Base-by-base conservation (phyloP, 441 rosid species). In the Rhodomyrtus psidioides region DNA sequence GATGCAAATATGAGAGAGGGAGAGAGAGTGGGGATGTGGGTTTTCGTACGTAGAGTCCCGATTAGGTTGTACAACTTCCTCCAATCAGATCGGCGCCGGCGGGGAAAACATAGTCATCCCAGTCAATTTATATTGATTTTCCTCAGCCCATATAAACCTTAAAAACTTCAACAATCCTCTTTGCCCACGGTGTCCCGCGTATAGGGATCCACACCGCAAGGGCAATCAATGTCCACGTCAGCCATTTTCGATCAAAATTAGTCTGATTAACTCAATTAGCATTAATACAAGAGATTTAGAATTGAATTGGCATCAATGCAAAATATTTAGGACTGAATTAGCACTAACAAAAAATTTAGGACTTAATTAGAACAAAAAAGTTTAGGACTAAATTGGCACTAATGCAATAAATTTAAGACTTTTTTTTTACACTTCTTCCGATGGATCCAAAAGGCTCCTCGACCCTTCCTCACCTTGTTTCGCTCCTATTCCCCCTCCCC, bases 401-500 rank as follows among this genome's bases (percentile, higher is more conserved):
- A n/a, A n/a, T n/a, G n/a, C n/a, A n/a, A n/a, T n/a, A n/a, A n/a
- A n/a, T n/a, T n/a, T n/a, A n/a, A n/a, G n/a, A n/a, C n/a, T n/a
- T n/a, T n/a, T n/a, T n/a, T n/a, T n/a, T n/a, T n/a, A n/a, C n/a
- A n/a, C n/a, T n/a, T n/a, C n/a, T n/a, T n/a, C n/a, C n/a, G n/a
- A n/a, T n/a, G n/a, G n/a, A 24, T 51, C 62, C 51, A 30, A 39
- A 30, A 39, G 79, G 53, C 62, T 53, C 57, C 46, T 56, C 49
- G 81, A n/a, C 53, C 44, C 12, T 42, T 44, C 30, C 55, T 58
- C 46, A n/a, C 89, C 87, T 83, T 83, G 84, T 88, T 87, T 85
- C 62, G 83, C 91, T 93, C 93, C 93, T 89, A 74, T 85, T 86
- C 88, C 82, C 83, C 83, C 89, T 89, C 91, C 92, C 89, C 85